Evolutionary conservation across 495 filamentous ascomycete genomes (phyloP).

Genomic region (Usnea hakonensis): DNA sequence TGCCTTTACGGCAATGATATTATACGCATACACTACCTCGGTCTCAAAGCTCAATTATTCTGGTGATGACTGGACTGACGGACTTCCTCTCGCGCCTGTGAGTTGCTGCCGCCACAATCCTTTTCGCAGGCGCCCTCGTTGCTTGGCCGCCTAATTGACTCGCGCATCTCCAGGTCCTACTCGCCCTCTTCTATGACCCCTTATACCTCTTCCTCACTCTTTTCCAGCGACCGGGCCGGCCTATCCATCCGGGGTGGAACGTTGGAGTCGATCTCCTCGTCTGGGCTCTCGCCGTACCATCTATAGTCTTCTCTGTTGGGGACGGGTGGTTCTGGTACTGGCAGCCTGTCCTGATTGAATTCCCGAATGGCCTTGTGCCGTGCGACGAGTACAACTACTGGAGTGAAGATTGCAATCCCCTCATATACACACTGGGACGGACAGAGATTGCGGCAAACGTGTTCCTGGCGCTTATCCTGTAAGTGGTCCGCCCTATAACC

Average conservation of each 20-base stretch:
- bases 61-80: slow-evolving; percentile 25
- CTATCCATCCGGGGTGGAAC: slow-evolving; percentile 22
- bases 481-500: neutral
- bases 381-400: slow-evolving; percentile 19
- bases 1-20: slow-evolving; percentile 23
- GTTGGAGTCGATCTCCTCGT: slow-evolving; percentile 22
- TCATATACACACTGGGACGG: slow-evolving; percentile 23
- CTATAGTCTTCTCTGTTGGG: slow-evolving; percentile 23
- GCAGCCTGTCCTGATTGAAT: slow-evolving; percentile 19
- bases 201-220: slow-evolving; percentile 19
- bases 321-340: slow-evolving; percentile 27
- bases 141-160: neutral
- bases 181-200: slow-evolving; percentile 24
- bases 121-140: neutral
- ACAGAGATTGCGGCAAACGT: slow-evolving; percentile 26
- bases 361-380: slow-evolving; percentile 13
- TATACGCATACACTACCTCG: slow-evolving; percentile 20
- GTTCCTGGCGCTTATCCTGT: slow-evolving; percentile 23
- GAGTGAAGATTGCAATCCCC: slow-evolving; percentile 19
- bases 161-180: slow-evolving; percentile 14
- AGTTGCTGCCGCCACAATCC: slow-evolving; percentile 5
- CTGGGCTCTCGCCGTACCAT: slow-evolving; percentile 23
- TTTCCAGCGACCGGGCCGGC: slow-evolving; percentile 15
- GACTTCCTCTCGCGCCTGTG: slow-evolving; percentile 24
- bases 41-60: slow-evolving; percentile 16